phyloP scores from a whole-genome alignment of 2,329 filamentous ascomycete genomes.

The Ilyonectria mors-panacis region DNA sequence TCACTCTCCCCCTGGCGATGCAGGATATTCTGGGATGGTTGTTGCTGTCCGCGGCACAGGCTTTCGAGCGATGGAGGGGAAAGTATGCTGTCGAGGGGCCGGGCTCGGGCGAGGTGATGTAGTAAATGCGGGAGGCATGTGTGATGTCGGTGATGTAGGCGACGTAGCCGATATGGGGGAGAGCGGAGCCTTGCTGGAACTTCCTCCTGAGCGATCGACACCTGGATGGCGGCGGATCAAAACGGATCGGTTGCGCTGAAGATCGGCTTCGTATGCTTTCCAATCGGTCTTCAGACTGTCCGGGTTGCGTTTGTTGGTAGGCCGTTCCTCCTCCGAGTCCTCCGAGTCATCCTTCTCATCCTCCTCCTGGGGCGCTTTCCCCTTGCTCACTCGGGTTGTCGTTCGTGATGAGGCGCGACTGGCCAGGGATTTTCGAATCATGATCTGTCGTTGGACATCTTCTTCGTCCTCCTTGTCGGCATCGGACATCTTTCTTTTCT shows the following conservation, averaged over 20 bases:
- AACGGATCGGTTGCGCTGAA: conserved; percentile 48
- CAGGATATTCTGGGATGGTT: conserved; percentile 20
- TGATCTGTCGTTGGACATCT: conserved; percentile 56
- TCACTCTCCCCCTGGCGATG: conserved; percentile 27
- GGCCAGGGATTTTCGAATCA: conserved; percentile 62
- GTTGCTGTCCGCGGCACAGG: conserved; percentile 36
- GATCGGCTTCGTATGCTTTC: conserved; percentile 58
- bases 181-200: conserved; percentile 10
- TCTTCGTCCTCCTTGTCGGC: conserved; percentile 46
- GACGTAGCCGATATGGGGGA: conserved; percentile 13
- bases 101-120: conserved; percentile 3
- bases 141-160: conserved; percentile 4
- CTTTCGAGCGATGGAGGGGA: conserved; percentile 36
- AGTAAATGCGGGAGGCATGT: background rate
- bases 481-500: conserved; percentile 38
- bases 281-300: conserved; percentile 50
- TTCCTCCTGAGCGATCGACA: conserved; percentile 37
- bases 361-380: conserved; percentile 5
- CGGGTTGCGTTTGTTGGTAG: conserved; percentile 10
- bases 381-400: conserved; percentile 25
- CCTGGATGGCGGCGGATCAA: conserved; percentile 51
- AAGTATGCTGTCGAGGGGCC: conserved; percentile 23
- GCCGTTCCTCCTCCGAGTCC: conserved; percentile 40
- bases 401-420: conserved; percentile 46
- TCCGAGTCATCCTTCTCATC: conserved; percentile 26